A percentile compares a stretch with the other conserved stretches of the same genome.
Evolutionary conservation across 306 rosid genomes (phyloP).

Genomic region (Castanospermum australe): DNA sequence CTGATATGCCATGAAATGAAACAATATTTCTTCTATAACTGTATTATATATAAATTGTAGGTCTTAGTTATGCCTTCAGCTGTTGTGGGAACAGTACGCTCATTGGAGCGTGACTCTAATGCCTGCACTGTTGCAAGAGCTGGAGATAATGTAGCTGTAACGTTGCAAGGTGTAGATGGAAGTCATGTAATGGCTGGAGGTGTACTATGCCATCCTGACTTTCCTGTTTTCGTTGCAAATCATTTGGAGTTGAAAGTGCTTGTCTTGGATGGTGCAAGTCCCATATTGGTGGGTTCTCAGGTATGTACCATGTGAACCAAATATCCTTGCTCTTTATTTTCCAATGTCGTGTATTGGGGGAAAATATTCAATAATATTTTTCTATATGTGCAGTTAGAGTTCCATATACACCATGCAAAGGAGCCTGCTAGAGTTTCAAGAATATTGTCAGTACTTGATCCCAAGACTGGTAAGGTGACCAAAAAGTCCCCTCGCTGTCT

Average conservation of each 20-base stretch:
- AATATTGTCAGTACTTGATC: constrained; percentile 70
- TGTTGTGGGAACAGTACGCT: constrained; percentile 70
- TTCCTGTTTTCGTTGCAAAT: constrained; percentile 70
- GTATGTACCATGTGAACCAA: constrained; percentile 34
- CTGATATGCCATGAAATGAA: neutral
- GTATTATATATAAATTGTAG: constrained; percentile 38
- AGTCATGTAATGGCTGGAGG: constrained; percentile 78
- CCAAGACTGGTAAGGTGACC: constrained; percentile 84
- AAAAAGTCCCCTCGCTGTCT: constrained; percentile 89
- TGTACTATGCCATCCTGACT: constrained; percentile 92
- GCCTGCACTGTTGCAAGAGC: constrained; percentile 81
- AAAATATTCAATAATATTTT: neutral
- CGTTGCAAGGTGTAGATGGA: constrained; percentile 74
- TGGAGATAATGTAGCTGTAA: constrained; percentile 85
- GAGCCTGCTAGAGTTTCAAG: constrained; percentile 78
- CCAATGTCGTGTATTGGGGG: neutral
- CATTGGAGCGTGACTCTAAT: constrained; percentile 79
- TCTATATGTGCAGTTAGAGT: constrained; percentile 66
- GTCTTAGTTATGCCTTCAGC: constrained; percentile 94
- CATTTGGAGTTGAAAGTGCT: constrained; percentile 87
- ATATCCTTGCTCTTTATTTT: constrained; percentile 13
- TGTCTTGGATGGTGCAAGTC: constrained; percentile 77
- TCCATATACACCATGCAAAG: constrained; percentile 86
- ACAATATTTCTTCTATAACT: neutral
- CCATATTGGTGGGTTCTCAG: constrained; percentile 86